Conservation (phyloP, 805 yeast genomes). For the Kodamaea lidongshanica region DNA sequence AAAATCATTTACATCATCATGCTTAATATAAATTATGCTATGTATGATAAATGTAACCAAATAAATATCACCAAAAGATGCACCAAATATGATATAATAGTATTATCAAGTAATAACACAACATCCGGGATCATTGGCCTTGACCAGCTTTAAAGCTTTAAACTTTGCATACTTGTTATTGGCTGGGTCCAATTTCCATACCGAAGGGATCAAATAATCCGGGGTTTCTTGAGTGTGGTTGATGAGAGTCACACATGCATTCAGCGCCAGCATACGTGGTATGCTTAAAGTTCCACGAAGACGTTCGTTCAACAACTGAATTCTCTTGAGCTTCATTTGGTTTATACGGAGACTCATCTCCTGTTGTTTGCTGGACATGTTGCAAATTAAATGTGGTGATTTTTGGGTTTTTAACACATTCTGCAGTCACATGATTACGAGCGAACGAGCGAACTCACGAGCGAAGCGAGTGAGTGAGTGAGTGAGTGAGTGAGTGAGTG, state of each 20-base stretch:
- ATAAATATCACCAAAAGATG: no score
- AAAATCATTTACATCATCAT: no score
- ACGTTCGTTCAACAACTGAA: slow-evolving; percentile 32
- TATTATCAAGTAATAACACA: slow-evolving; percentile 5
- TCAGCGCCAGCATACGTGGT: slow-evolving; percentile 37
- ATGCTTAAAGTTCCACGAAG: slow-evolving; percentile 45
- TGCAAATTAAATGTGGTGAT: no score
- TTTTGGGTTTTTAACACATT: no score
- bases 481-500: no score
- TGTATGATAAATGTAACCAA: no score
- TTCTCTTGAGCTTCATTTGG: slow-evolving; percentile 43
- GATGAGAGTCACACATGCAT: slow-evolving; percentile 26
- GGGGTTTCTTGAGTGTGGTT: slow-evolving; percentile 38
- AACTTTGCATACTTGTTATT: slow-evolving; percentile 24
- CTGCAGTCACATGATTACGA: no score
- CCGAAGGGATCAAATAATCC: slow-evolving; percentile 41
- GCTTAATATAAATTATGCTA: no score
- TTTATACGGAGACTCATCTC: slow-evolving; percentile 33
- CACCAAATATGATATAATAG: neutral
- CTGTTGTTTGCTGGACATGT: slow-evolving; percentile 7
- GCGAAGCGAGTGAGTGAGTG: no score
- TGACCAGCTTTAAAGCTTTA: neutral
- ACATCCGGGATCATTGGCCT: slow-evolving; percentile 4
- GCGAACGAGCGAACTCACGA: no score
- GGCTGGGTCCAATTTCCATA: slow-evolving; percentile 36